These are phyloP conservation scores for Steccherinum ochraceum DNA, from an alignment of 768 basidiomycete species.

Conservation along the genomic window DNA sequence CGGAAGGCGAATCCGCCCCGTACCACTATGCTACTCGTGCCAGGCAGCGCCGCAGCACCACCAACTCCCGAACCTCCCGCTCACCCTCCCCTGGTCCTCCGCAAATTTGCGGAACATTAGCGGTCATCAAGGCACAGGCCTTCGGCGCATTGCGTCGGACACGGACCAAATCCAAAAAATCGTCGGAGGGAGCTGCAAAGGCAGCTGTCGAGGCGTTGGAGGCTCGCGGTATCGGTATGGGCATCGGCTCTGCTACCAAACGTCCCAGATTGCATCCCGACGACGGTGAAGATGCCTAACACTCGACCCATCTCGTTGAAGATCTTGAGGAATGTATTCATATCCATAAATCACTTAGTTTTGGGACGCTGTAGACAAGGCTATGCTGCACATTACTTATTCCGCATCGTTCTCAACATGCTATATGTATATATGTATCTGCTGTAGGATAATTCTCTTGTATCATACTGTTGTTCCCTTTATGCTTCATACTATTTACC, in stretches of 20 bases:
- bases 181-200: constrained; percentile 64
- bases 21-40: constrained; percentile 31
- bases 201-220: constrained; percentile 80
- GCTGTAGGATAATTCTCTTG: constrained; percentile 1
- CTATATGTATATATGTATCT: constrained; percentile 8
- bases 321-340: constrained; percentile 13
- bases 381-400: constrained; percentile 2
- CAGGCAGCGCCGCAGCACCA: constrained; percentile 18
- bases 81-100: constrained; percentile 41
- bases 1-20: constrained; percentile 43
- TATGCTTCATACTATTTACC: too few species aligned
- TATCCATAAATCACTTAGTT: constrained; percentile 3
- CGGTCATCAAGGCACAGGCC: constrained; percentile 87
- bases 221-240: constrained; percentile 65
- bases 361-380: constrained; percentile 4
- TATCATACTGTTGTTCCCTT: neutral
- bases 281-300: constrained; percentile 33
- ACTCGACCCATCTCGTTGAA: constrained; percentile 1
- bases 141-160: constrained; percentile 82
- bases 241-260: constrained; percentile 33
- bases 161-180: constrained; percentile 65
- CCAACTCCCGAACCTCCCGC: constrained; percentile 33
- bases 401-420: neutral
- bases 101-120: constrained; percentile 71
- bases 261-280: constrained; percentile 48